phyloP scores from a whole-genome alignment of 306 rosid genomes.

The Pyrus communis region DNA sequence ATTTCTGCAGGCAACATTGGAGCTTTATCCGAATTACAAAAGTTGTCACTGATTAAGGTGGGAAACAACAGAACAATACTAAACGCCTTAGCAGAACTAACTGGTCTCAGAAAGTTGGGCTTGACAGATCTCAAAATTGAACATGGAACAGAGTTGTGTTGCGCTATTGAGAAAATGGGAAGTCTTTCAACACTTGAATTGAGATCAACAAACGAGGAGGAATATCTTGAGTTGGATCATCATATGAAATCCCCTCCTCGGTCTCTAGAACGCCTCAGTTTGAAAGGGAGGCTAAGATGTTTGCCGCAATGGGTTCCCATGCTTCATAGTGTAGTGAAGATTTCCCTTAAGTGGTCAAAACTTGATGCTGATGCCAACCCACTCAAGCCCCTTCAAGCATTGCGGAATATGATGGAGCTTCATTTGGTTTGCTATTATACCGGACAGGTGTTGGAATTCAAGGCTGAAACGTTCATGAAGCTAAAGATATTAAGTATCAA shows the following conservation, averaged over 20 bases:
- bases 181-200: not conserved
- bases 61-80: not conserved
- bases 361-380: not conserved
- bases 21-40: not conserved
- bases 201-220: not conserved
- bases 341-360: not conserved
- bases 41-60: slow-evolving; percentile 6
- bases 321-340: not conserved
- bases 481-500: slow-evolving; percentile 1
- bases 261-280: not conserved
- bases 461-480: not conserved
- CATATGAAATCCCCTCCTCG: not conserved
- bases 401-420: slow-evolving; percentile 3
- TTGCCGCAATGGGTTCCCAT: not conserved
- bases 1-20: slow-evolving; percentile 1
- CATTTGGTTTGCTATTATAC: not conserved
- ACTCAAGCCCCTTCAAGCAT: not conserved
- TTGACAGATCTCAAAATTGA: not conserved
- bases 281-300: not conserved
- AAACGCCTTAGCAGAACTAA: not conserved
- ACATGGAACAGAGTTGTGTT: not conserved
- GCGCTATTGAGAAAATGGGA: not conserved
- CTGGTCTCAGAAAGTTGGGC: not conserved
- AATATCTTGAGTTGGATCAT: slow-evolving; percentile 2
- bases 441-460: not conserved